Conservation (phyloP, 1,139 yeast genomes). For the Debaryomyces sp. region DNA sequence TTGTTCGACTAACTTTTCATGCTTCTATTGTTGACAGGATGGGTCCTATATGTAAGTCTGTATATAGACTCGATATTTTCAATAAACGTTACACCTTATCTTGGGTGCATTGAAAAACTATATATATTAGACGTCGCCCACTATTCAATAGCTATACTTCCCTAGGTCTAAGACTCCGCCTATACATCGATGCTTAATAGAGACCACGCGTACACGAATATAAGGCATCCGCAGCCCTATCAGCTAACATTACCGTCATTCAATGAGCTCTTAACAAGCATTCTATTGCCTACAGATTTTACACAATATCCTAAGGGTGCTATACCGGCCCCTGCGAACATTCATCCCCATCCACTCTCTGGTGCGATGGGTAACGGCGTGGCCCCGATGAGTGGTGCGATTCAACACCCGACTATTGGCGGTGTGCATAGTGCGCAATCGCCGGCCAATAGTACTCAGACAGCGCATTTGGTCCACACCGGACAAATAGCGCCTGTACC, state of each 20-base stretch:
- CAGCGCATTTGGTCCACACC: neutral
- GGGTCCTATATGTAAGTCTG: neutral
- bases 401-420: neutral
- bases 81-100: constrained; percentile 2
- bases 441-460: neutral
- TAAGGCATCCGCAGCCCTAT: constrained; percentile 10
- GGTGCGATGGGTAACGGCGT: neutral
- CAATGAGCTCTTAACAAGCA: constrained; percentile 38
- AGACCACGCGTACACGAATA: constrained; percentile 8
- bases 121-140: neutral
- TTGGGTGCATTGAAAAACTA: neutral
- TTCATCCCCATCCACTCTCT: neutral
- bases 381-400: neutral
- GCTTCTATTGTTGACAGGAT: constrained; percentile 3
- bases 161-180: neutral
- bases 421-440: neutral
- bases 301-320: constrained; percentile 10
- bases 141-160: neutral
- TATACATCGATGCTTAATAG: constrained; percentile 1
- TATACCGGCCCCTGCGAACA: constrained; percentile 10
- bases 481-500: neutral
- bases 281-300: constrained; percentile 36
- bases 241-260: constrained; percentile 36
- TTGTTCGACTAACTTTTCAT: neutral
- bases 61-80: neutral